Evolutionary conservation across 106 monocot species (phyloP), one percentile per base, ranked within the genome.

Genomic region (Alisma plantagoaquatica): DNA sequence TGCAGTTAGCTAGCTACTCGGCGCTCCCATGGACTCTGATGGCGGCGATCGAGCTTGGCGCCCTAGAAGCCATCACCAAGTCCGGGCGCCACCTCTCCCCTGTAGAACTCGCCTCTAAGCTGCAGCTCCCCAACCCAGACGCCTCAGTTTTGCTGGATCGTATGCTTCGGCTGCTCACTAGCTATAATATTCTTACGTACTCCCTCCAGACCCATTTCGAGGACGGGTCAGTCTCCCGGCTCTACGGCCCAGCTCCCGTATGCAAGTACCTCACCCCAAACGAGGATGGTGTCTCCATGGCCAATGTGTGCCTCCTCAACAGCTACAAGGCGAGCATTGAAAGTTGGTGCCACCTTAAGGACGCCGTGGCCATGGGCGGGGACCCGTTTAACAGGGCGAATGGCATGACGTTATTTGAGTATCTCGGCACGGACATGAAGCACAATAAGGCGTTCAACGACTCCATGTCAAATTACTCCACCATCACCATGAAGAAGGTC

Each of bases 391-490:
- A 67, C 33, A 67, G 44, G 55, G 66, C 56, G 3, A 18, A 81
- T 29, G 84, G 84, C n/a, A 62, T 62, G 72, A 56, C 43, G 23
- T 32, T 38, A 23, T 84, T 84, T 31, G 75, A 84, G 65, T 84
- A 75, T 62, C 54, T 48, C 2, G 69, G 42, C 5, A 69, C 46
- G 14, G 78, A 78, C 51, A 66, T 54, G 28, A 44, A 73, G 27
- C 71, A 75, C 62, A 80, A 74, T 33, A 69, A 30, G 44, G 67
- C 75, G 47, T 80, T 80, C 67, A 75, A 75, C 59, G 71, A 63
- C 27, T 75, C 41, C 3, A 82, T 82, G 81, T 71, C 62, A 14
- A 49, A 53, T 42, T 60, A 73, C 65, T 76, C 73, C 32, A 46
- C 53, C 69, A 53, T 77, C 44, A 56, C 58, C 69, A 76, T 73